phyloP scores from a whole-genome alignment of 2,329 filamentous ascomycete genomes.

The Clarireedia monteithiana region DNA sequence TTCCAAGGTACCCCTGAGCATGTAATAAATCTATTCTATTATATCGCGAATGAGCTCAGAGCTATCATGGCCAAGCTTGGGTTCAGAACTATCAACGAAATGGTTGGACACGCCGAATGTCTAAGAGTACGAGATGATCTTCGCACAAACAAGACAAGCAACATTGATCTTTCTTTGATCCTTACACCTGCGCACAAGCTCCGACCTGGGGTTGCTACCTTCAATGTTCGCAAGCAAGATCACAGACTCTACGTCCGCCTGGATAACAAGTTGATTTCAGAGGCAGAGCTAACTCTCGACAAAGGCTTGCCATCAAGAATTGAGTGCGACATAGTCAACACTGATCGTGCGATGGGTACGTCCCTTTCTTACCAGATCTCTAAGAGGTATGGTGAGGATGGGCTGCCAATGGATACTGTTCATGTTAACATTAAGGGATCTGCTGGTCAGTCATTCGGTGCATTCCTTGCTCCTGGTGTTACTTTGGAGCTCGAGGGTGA shows the following conservation, averaged over 20 bases:
- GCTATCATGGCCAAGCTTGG: conserved; percentile 96
- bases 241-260: conserved; percentile 87
- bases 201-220: conserved; percentile 87
- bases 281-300: conserved; percentile 88
- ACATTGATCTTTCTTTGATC: conserved; percentile 88
- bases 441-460: conserved; percentile 93
- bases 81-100: conserved; percentile 93
- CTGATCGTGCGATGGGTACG: conserved; percentile 86
- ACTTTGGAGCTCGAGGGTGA: conserved; percentile 94
- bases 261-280: conserved; percentile 94
- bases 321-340: conserved; percentile 95
- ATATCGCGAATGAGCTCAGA: conserved; percentile 89
- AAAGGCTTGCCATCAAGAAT: conserved; percentile 90
- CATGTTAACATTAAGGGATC: conserved; percentile 96
- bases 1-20: conserved; percentile 90
- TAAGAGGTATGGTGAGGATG: conserved; percentile 82
- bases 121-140: conserved; percentile 84
- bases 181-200: conserved; percentile 94
- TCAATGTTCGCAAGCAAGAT: conserved; percentile 97
- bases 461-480: conserved; percentile 85
- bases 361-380: conserved; percentile 95
- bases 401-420: conserved; percentile 85
- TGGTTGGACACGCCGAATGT: conserved; percentile 88
- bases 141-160: conserved; percentile 79
- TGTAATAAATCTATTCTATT: conserved; percentile 95